Evolutionary conservation across 805 yeast species (phyloP).

Genomic region (Suhomyces tanzawaensis): DNA sequence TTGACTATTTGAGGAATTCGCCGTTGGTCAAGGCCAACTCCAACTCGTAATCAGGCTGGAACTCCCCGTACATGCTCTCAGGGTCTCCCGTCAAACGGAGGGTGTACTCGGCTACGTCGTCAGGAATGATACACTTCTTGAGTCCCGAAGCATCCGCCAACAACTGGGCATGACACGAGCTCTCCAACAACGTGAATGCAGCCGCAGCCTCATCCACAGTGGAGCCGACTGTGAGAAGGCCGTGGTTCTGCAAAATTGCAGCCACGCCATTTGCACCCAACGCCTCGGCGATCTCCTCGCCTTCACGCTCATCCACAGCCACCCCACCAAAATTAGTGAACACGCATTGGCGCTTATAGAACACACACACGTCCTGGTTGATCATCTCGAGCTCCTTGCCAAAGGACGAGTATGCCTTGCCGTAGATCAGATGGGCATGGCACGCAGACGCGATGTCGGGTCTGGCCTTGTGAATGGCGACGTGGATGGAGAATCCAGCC

Average conservation of each 20-base stretch:
- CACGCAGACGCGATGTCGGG: slow-evolving; percentile 43
- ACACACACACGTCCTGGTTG: slow-evolving; percentile 71
- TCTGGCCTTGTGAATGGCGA: slow-evolving; percentile 37
- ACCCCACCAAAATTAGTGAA: slow-evolving; percentile 76
- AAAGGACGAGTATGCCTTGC: slow-evolving; percentile 37
- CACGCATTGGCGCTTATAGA: slow-evolving; percentile 65
- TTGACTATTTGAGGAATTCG: slow-evolving; percentile 21
- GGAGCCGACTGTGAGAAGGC: slow-evolving; percentile 64
- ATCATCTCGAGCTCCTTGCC: slow-evolving; percentile 62
- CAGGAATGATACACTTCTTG: slow-evolving; percentile 38
- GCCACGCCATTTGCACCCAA: slow-evolving; percentile 53
- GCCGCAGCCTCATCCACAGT: slow-evolving; percentile 77
- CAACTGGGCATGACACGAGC: slow-evolving; percentile 63
- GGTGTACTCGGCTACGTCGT: slow-evolving; percentile 57
- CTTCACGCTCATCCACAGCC: slow-evolving; percentile 66
- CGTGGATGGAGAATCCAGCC: slow-evolving; percentile 43
- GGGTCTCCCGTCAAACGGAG: slow-evolving; percentile 59
- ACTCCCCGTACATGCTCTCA: slow-evolving; percentile 67
- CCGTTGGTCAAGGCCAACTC: slow-evolving; percentile 21
- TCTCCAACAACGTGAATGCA: slow-evolving; percentile 61
- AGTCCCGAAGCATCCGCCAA: slow-evolving; percentile 53
- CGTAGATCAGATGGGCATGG: slow-evolving; percentile 40
- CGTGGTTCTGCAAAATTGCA: slow-evolving; percentile 69
- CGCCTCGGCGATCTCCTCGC: slow-evolving; percentile 57
- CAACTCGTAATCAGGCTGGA: slow-evolving; percentile 65